Evolutionary conservation across 75 land plant genomes (phyloP).

Genomic region (Selaginella tamariscina): DNA sequence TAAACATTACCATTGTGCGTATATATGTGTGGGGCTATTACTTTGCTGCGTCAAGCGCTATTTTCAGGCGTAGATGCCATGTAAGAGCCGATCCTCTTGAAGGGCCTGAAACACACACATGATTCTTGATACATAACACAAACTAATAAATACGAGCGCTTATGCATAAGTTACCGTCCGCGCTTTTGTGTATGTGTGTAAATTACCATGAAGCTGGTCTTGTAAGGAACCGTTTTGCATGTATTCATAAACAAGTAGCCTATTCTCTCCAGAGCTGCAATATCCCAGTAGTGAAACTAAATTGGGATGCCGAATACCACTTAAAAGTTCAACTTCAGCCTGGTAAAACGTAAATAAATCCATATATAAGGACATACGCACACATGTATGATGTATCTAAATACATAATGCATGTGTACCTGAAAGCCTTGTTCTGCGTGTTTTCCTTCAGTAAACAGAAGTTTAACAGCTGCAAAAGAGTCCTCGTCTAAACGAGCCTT

Average conservation of each 20-base stretch:
- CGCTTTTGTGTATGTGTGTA: not conserved
- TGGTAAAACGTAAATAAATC: constrained; percentile 29
- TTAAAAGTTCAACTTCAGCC: constrained; percentile 67
- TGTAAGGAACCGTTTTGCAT: constrained; percentile 11
- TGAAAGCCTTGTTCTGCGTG: constrained; percentile 48
- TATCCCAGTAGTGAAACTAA: constrained; percentile 22
- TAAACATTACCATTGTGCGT: not conserved
- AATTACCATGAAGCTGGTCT: constrained; percentile 6
- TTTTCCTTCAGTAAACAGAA: constrained; percentile 24
- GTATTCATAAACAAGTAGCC: constrained; percentile 7
- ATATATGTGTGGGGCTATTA: not conserved
- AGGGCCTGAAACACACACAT: constrained; percentile 3
- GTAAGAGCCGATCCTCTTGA: not conserved
- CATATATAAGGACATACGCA: not conserved
- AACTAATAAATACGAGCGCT: not conserved
- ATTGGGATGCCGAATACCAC: constrained; percentile 56
- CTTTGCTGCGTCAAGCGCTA: constrained; percentile 8
- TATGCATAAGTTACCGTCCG: not conserved
- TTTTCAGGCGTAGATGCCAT: constrained; percentile 1
- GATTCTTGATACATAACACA: not conserved
- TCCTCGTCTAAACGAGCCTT: constrained; percentile 49
- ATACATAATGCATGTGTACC: constrained; percentile 22
- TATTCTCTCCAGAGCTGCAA: not conserved
- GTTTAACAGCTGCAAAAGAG: constrained; percentile 51
- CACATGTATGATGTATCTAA: not conserved